phyloP scores from a whole-genome alignment of 1,284 basidiomycete species.

The Rhizoctonia solani region DNA sequence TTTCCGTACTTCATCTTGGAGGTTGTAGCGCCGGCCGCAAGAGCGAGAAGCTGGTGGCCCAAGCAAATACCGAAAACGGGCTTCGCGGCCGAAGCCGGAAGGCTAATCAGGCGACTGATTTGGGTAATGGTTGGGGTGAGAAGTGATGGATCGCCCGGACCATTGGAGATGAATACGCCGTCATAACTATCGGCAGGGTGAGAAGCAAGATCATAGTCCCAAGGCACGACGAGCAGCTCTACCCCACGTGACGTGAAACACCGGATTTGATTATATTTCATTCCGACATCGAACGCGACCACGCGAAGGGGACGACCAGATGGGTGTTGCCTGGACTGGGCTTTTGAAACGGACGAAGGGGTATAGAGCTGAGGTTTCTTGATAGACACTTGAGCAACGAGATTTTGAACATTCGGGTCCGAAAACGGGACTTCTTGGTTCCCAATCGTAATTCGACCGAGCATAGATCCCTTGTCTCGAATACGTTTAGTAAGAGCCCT shows the following conservation, averaged over 20 bases:
- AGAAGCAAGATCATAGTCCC: conserved; percentile 91
- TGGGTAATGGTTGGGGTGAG: conserved; percentile 74
- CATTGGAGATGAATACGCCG: conserved; percentile 97
- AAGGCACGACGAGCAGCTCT: conserved; percentile 96
- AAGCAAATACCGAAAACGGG: conserved; percentile 99
- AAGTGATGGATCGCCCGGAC: conserved; percentile 95
- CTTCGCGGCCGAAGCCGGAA: conserved; percentile 60
- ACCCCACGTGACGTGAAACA: conserved; percentile 94
- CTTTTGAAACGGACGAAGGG: conserved; percentile 54
- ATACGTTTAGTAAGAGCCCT: conserved; percentile 96
- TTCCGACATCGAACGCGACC: conserved; percentile 93
- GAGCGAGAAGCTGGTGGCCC: conserved; percentile 94
- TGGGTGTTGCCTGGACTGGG: conserved; percentile 67
- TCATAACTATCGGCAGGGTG: conserved; percentile 81
- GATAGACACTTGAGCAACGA: conserved; percentile 89
- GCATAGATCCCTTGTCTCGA: conserved; percentile 91
- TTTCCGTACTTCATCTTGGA: conserved; percentile 99
- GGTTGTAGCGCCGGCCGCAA: conserved; percentile 92
- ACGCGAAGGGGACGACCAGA: conserved; percentile 80
- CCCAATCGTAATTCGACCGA: conserved; percentile 78
- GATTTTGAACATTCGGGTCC: conserved; percentile 89
- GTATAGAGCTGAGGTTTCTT: conserved; percentile 71
- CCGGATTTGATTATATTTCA: conserved; percentile 99
- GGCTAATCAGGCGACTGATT: conserved; percentile 68
- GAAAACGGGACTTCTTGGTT: conserved; percentile 75